A percentile compares a stretch with the other conserved stretches of the same genome.
Conservation (phyloP, 441 rosid genomes). For the Corymbia citriodora region DNA sequence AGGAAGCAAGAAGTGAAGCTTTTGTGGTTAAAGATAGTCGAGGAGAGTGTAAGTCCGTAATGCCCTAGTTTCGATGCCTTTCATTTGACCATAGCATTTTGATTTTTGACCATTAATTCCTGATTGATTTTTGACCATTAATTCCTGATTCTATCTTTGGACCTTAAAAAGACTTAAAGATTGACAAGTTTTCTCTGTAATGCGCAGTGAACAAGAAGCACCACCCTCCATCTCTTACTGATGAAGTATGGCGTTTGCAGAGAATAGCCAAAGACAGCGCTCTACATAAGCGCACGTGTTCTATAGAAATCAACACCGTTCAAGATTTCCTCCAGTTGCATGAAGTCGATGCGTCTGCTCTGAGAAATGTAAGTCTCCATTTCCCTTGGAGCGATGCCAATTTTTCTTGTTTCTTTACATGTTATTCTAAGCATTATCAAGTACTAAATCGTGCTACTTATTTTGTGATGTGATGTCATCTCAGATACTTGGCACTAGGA, state of each 20-base stretch:
- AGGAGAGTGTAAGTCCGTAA: conserved; percentile 54
- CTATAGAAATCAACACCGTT: conserved; percentile 23
- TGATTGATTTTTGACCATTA: neutral
- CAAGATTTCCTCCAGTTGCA: conserved; percentile 39
- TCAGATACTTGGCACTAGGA: conserved; percentile 38
- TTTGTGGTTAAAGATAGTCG: conserved; percentile 75
- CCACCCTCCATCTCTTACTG: conserved; percentile 48
- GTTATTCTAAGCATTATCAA: neutral
- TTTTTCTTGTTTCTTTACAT: neutral
- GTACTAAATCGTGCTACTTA: neutral
- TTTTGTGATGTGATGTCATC: neutral
- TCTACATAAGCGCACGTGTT: conserved; percentile 26
- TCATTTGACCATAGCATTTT: neutral
- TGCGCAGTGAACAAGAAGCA: conserved; percentile 66
- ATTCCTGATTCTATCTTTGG: neutral
- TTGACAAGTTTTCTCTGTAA: neutral
- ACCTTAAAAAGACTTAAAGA: neutral
- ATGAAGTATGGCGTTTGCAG: conserved; percentile 74
- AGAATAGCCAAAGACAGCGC: conserved; percentile 63
- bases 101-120: neutral
- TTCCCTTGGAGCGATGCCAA: neutral
- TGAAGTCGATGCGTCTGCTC: conserved; percentile 20
- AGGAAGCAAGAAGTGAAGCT: conserved; percentile 62
- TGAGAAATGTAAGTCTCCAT: conserved; percentile 38
- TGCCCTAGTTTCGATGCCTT: neutral